These are phyloP conservation scores for Rubroboletus pulcherrimus DNA, from an alignment of 768 basidiomycete species.

Conservation along the genomic window DNA sequence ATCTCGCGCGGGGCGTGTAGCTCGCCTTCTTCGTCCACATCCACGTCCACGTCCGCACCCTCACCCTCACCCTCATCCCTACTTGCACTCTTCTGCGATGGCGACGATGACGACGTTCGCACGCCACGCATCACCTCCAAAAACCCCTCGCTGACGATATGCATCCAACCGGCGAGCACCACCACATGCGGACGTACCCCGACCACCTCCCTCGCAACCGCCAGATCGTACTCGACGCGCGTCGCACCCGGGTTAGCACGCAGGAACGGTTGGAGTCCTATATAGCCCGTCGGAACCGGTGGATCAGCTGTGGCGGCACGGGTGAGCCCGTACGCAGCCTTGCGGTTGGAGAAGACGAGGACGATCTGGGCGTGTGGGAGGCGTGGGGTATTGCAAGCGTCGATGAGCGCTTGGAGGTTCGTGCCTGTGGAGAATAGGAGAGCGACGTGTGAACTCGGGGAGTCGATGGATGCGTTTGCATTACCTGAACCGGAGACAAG, in stretches of 20 bases:
- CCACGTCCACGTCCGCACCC: not conserved
- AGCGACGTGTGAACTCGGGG: not conserved
- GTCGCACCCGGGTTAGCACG: conserved; percentile 70
- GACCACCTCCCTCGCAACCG: conserved; percentile 68
- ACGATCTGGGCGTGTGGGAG: conserved; percentile 67
- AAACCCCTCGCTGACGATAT: conserved; percentile 83
- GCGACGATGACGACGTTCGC: conserved; percentile 27
- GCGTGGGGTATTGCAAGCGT: conserved; percentile 75
- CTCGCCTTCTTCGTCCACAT: conserved; percentile 33
- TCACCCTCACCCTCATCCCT: not conserved
- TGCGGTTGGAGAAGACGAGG: conserved; percentile 88
- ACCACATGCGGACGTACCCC: conserved; percentile 72
- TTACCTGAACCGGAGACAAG: conserved; percentile 67
- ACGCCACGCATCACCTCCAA: conserved; percentile 54
- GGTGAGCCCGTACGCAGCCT: conserved; percentile 82
- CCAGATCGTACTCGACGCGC: conserved; percentile 79
- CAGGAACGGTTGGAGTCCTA: conserved; percentile 81
- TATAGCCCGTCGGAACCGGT: conserved; percentile 76
- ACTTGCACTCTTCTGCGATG: not conserved
- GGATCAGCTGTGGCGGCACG: conserved; percentile 72
- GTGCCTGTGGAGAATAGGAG: conserved; percentile 52
- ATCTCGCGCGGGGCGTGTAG: conserved; percentile 35
- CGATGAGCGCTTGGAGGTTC: conserved; percentile 94
- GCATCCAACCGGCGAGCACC: conserved; percentile 99
- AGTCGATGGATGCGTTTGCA: not conserved